Base-by-base conservation (phyloP, 2,329 filamentous ascomycete species). In the Ophiostoma perfectum region DNA sequence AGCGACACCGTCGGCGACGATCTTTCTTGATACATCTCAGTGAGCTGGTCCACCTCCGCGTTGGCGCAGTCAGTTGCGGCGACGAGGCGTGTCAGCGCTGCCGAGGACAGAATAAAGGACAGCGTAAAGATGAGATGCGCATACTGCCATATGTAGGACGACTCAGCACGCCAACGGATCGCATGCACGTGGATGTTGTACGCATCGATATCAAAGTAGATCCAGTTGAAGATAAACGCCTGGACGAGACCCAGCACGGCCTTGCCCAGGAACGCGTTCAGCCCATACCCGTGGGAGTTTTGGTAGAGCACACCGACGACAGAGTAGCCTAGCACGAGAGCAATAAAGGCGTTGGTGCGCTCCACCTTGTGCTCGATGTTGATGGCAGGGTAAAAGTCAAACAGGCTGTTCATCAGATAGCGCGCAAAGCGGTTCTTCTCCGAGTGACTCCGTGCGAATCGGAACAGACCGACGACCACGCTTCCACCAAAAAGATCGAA, bases 291-390 rank as follows among this genome's bases (percentile, higher is more conserved):
- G 66, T 66, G 68, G 9, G 79, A 78, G 70, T 81, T 86, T 72
- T 88, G 86, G 73, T 86, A 88, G 55, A 88, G 77, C 47, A 88
- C 78, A 0, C 83, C 85, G 41, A 89, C 81, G 38, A 89, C 86
- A 1, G 83, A 86, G 72, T 88, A 88, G 16, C 87, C 87, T 72
- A 89, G 84, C 1, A 90, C 86, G 2, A 89, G 78, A 0, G 86
- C 84, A 0, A 89, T 84, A 73, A 89, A 90, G 0, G 86, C 86
- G 68, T 85, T 85, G 42, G 84, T 89, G 6, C 87, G 79, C 75
- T 89, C 87, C 4, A 86, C 85, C 67, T 85, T 83, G 75, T 90
- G 87, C 76, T 89, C 87, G 71, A 89, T 89, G 72, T 88, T 89
- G 64, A 85, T 78, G 0, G 84, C 86, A 2, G 86, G 87, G 67